These are phyloP conservation scores for Teratosphaeria nubilosa DNA, from an alignment of 2,329 filamentous ascomycete species.

Conservation along the genomic window DNA sequence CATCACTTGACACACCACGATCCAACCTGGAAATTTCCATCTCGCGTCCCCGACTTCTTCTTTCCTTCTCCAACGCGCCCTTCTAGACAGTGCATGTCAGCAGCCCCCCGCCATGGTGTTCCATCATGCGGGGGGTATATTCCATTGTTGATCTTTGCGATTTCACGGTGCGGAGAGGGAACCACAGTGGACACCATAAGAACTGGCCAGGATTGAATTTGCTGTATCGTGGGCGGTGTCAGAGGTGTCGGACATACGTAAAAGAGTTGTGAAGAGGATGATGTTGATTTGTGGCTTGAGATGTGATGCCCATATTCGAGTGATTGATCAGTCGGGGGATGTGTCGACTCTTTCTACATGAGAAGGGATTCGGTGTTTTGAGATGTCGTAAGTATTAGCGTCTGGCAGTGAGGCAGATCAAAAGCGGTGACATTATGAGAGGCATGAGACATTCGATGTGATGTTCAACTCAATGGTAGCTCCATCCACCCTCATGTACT, in stretches of 20 bases:
- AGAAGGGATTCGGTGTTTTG: no score
- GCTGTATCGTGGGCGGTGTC: slow-evolving; percentile 17
- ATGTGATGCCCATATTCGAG: background rate
- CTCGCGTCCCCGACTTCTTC: background rate
- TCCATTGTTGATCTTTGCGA: slow-evolving; percentile 8
- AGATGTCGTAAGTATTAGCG: no score
- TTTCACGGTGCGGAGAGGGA: slow-evolving; percentile 17
- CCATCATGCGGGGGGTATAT: background rate
- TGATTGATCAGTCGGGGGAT: no score
- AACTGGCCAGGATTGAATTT: slow-evolving; percentile 15
- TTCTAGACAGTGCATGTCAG: slow-evolving; percentile 5
- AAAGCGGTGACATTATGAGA: no score
- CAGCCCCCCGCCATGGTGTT: background rate
- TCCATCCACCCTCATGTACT: background rate
- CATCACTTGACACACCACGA: no score
- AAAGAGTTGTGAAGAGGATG: background rate
- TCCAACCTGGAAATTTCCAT: background rate
- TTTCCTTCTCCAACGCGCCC: slow-evolving; percentile 1
- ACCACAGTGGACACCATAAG: slow-evolving; percentile 17
- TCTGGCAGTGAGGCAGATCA: no score
- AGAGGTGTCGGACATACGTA: slow-evolving; percentile 15
- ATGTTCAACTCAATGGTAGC: background rate
- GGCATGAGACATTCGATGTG: background rate
- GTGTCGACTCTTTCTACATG: no score
- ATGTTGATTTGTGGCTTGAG: background rate